These are phyloP conservation scores for Fagopyrum homotropicum DNA, from an alignment of 148 eudicot species.

Conservation along the genomic window DNA sequence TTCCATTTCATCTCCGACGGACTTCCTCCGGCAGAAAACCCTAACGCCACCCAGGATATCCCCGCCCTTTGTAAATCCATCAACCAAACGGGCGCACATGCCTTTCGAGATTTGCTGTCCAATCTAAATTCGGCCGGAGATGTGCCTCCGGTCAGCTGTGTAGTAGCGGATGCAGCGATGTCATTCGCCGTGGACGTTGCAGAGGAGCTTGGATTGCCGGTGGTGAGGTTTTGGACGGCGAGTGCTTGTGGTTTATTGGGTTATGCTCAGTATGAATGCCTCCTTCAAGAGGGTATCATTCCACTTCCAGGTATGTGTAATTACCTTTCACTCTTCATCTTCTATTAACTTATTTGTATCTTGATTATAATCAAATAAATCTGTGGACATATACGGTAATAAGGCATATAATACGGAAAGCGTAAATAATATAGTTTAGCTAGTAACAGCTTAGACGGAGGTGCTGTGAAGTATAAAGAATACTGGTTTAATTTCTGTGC, in stretches of 20 bases:
- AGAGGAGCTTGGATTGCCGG: slow-evolving; percentile 29
- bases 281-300: slow-evolving; percentile 15
- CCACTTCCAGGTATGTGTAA: slow-evolving; percentile 37
- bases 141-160: slow-evolving; percentile 24
- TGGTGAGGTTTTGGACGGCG: slow-evolving; percentile 32
- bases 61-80: slow-evolving; percentile 14
- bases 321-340: no score
- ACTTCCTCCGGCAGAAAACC: slow-evolving; percentile 20
- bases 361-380: no score
- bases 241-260: slow-evolving; percentile 30
- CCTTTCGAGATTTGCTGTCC: slow-evolving; percentile 25
- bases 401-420: no score
- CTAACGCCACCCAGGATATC: slow-evolving; percentile 26
- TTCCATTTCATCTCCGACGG: slow-evolving; percentile 39
- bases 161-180: slow-evolving; percentile 29
- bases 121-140: slow-evolving; percentile 12
- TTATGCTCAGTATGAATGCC: slow-evolving; percentile 23
- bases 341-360: no score
- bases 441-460: no score
- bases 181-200: slow-evolving; percentile 30
- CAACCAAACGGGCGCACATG: slow-evolving; percentile 10
- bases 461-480: no score
- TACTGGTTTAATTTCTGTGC: no score
- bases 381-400: no score
- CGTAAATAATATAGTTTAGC: no score